phyloP scores from a whole-genome alignment of 108 stramenopile genomes.

The Cyclotella cryptica region DNA sequence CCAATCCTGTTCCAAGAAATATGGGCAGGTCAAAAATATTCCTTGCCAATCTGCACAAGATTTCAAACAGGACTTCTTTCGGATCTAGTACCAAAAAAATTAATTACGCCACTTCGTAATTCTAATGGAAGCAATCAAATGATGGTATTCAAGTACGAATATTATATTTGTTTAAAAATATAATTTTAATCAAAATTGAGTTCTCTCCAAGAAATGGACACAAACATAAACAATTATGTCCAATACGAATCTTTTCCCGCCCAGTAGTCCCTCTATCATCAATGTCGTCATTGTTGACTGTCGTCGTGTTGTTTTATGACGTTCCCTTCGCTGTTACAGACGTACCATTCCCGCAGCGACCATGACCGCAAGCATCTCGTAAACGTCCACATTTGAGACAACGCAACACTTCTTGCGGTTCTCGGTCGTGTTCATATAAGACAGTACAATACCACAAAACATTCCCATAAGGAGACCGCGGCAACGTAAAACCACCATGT shows the following conservation, averaged over 20 bases:
- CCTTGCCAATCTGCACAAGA: no score
- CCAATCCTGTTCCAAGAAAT: not conserved
- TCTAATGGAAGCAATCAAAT: not conserved
- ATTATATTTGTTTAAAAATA: not conserved
- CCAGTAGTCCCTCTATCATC: not conserved
- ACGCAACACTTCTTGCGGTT: not conserved
- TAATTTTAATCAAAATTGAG: not conserved
- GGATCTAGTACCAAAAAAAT: no score
- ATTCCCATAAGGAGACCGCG: not conserved
- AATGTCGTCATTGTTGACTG: not conserved
- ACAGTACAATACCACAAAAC: no score
- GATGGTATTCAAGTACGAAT: not conserved
- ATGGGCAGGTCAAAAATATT: no score
- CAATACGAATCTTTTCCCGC: not conserved
- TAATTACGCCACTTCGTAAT: no score
- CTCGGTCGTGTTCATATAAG: not conserved
- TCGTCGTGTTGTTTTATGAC: no score
- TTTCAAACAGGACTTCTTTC: no score
- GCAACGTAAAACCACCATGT: constrained; percentile 17
- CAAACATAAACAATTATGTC: not conserved
- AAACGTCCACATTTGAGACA: no score
- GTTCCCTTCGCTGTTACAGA: no score
- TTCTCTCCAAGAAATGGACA: not conserved
- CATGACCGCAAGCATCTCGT: no score
- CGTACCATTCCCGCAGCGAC: no score